Percentiles rank a stretch among this genome's conserved stretches.
Conservation (phyloP, 768 basidiomycete species). For the Tylopilus vinaceipallidus region DNA sequence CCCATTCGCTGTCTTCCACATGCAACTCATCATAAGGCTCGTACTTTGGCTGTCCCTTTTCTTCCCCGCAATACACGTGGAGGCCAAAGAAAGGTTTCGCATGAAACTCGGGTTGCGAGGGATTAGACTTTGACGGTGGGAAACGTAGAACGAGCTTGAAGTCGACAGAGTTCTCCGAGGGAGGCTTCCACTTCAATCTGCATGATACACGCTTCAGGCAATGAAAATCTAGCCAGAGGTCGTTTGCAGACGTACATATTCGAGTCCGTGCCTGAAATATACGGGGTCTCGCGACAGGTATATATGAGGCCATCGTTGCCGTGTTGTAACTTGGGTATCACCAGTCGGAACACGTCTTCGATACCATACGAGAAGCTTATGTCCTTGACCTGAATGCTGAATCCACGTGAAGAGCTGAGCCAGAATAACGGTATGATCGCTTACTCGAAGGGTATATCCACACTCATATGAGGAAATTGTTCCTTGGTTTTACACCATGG, state of each 20-base stretch:
- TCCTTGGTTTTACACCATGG: conserved; percentile 72
- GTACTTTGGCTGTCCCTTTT: conserved; percentile 54
- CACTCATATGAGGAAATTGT: conserved; percentile 66
- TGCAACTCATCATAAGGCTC: conserved; percentile 85
- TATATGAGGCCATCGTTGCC: conserved; percentile 97
- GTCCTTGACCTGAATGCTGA: conserved; percentile 82
- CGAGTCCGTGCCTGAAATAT: conserved; percentile 77
- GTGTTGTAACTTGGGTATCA: conserved; percentile 85
- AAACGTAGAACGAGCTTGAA: conserved; percentile 96
- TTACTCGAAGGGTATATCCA: conserved; percentile 78
- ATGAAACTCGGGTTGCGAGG: conserved; percentile 68
- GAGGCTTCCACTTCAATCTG: conserved; percentile 98
- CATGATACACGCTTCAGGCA: conserved; percentile 5
- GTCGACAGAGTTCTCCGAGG: conserved; percentile 96
- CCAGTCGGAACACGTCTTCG: conserved; percentile 78
- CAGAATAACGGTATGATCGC: conserved; percentile 26
- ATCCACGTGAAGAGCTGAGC: conserved; percentile 7
- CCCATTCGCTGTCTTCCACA: conserved; percentile 91
- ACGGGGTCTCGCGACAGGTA: conserved; percentile 83
- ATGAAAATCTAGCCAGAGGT: background rate
- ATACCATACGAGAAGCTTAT: conserved; percentile 87
- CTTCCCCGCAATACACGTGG: conserved; percentile 77
- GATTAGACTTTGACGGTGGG: conserved; percentile 57
- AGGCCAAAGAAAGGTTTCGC: conserved; percentile 87
- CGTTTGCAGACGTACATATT: conserved; percentile 89